phyloP scores from a whole-genome alignment of 2,329 filamentous ascomycete genomes.

The Juglanconis oblonga region DNA sequence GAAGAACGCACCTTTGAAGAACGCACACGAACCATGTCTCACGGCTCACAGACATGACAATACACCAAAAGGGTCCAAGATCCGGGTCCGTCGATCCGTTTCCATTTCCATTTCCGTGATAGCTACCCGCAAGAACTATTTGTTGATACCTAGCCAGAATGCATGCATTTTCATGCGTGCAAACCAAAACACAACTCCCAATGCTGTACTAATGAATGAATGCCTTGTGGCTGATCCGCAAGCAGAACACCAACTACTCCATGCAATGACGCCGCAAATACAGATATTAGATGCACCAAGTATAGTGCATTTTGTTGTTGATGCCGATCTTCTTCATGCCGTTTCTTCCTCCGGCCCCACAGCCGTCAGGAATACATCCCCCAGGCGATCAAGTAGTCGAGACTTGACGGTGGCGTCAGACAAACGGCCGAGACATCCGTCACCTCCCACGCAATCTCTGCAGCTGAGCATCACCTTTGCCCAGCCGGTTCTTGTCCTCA shows the following conservation, averaged over 20 bases:
- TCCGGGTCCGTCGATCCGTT: background rate
- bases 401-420: background rate
- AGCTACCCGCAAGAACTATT: background rate
- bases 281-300: background rate
- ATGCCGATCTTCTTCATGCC: background rate
- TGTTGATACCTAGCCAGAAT: background rate
- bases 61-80: background rate
- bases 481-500: background rate
- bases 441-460: background rate
- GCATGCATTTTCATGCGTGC: background rate
- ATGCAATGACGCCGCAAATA: background rate
- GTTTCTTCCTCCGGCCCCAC: background rate
- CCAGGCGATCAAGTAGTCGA: background rate
- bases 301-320: background rate
- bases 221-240: background rate
- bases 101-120: background rate
- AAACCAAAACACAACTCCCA: background rate
- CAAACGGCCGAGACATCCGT: background rate
- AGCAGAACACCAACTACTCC: background rate
- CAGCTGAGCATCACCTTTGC: background rate
- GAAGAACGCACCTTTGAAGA: no score
- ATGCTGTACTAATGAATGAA: background rate
- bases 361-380: background rate
- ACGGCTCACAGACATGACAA: background rate
- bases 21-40: no score